A percentile compares a stretch with the other conserved stretches of the same genome.
Evolutionary conservation across 768 basidiomycete genomes (phyloP).

Genomic region (Lentinula sp.): DNA sequence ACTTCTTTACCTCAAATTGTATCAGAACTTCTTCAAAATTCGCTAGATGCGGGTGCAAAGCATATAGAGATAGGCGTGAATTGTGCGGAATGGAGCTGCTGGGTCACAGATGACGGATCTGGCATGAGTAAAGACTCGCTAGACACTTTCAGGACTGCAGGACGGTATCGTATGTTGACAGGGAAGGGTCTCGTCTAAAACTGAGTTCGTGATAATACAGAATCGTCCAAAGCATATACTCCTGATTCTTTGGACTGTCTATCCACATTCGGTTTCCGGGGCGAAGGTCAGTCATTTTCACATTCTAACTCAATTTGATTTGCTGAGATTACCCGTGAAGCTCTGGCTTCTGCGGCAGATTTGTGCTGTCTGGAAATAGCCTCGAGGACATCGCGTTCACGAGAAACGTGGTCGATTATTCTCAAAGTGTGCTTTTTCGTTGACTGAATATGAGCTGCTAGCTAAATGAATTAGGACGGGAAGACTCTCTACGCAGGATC

Average conservation of each 20-base stretch:
- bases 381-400: constrained; percentile 59
- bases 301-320: neutral
- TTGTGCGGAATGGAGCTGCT: constrained; percentile 72
- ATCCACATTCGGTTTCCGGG: constrained; percentile 84
- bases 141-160: constrained; percentile 40
- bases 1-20: constrained; percentile 77
- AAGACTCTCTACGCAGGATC: constrained; percentile 64
- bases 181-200: neutral
- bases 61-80: constrained; percentile 70
- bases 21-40: constrained; percentile 85
- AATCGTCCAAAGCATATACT: constrained; percentile 66
- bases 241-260: constrained; percentile 41
- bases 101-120: constrained; percentile 80
- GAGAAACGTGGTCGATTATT: constrained; percentile 71
- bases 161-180: constrained; percentile 59
- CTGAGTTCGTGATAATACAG: constrained; percentile 27
- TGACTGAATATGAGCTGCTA: neutral
- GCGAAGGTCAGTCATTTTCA: constrained; percentile 63
- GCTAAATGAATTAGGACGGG: constrained; percentile 45
- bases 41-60: constrained; percentile 73
- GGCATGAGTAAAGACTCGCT: constrained; percentile 68
- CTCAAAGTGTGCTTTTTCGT: constrained; percentile 50
- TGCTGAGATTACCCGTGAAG: constrained; percentile 28
- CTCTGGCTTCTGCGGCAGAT: constrained; percentile 78
- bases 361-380: constrained; percentile 77